These are phyloP conservation scores for Agaricus blazei DNA, from an alignment of 768 basidiomycete genomes.

Conservation along the genomic window DNA sequence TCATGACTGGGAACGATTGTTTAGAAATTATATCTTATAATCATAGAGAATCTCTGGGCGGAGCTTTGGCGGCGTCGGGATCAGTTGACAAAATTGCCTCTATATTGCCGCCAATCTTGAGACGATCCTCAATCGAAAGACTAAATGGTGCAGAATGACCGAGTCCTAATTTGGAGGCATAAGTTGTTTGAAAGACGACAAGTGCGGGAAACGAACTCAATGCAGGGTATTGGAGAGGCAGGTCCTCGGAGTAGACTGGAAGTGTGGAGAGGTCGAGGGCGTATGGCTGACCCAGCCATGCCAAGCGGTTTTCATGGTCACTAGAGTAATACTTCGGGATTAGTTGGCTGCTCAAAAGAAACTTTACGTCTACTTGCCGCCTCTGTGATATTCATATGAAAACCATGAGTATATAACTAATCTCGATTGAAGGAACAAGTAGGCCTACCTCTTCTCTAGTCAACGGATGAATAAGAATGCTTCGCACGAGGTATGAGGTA, in stretches of 20 bases:
- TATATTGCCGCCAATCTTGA: conserved; percentile 53
- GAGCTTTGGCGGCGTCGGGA: conserved; percentile 66
- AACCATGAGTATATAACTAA: background rate
- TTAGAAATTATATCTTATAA: background rate
- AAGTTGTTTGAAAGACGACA: background rate
- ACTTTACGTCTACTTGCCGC: conserved; percentile 32
- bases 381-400: conserved; percentile 26
- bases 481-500: conserved; percentile 18
- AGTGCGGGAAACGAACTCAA: conserved; percentile 40
- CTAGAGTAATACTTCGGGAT: conserved; percentile 24
- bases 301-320: conserved; percentile 64
- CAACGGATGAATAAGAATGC: conserved; percentile 70
- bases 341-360: background rate
- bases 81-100: conserved; percentile 56
- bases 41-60: conserved; percentile 24
- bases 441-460: conserved; percentile 60
- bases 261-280: conserved; percentile 60
- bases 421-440: conserved; percentile 3
- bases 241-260: conserved; percentile 40
- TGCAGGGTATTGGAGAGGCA: conserved; percentile 68
- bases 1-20: no score
- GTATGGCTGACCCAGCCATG: conserved; percentile 72
- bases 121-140: conserved; percentile 56
- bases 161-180: conserved; percentile 37
- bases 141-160: conserved; percentile 60